phyloP scores from a whole-genome alignment of 2,329 filamentous ascomycete genomes.

The Aureobasidium mangrovei region DNA sequence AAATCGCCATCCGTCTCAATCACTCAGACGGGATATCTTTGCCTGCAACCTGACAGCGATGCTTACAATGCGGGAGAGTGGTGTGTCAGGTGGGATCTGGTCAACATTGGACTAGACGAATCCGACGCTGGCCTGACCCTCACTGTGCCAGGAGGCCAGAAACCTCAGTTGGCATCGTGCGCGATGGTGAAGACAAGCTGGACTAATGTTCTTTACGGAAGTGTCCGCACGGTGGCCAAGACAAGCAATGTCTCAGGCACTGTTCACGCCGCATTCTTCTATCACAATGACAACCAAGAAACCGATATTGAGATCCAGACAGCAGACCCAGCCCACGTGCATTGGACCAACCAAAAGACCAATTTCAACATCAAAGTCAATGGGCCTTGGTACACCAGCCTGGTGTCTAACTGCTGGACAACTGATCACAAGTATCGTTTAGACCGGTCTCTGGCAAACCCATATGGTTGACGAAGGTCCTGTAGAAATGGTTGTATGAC shows the following conservation, averaged over 20 bases:
- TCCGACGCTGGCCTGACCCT: too few relatives aligned
- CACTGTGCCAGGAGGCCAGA: neutral
- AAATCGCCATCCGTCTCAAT: too few relatives aligned
- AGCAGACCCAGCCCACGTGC: neutral
- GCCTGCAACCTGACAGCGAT: too few relatives aligned
- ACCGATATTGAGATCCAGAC: constrained; percentile 59
- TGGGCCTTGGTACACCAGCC: constrained; percentile 50
- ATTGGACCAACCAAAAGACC: constrained; percentile 52
- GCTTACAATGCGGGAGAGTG: too few relatives aligned
- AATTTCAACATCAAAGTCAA: constrained; percentile 50
- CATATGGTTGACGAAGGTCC: too few relatives aligned
- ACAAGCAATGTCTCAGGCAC: constrained; percentile 54
- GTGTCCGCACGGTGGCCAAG: constrained; percentile 59
- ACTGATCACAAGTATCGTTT: constrained; percentile 74
- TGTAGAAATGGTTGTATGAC: too few relatives aligned
- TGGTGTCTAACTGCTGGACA: constrained; percentile 52
- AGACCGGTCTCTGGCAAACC: constrained; percentile 45
- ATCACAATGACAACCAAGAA: constrained; percentile 68
- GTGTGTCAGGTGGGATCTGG: too few relatives aligned
- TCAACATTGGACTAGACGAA: too few relatives aligned
- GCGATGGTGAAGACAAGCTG: constrained; percentile 56
- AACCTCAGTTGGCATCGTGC: neutral
- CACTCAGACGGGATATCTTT: too few relatives aligned
- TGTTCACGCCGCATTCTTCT: constrained; percentile 75
- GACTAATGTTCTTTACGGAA: constrained; percentile 59